Evolutionary conservation across 345 rosid genomes (phyloP).

Genomic region (Fremontodendron californicum): DNA sequence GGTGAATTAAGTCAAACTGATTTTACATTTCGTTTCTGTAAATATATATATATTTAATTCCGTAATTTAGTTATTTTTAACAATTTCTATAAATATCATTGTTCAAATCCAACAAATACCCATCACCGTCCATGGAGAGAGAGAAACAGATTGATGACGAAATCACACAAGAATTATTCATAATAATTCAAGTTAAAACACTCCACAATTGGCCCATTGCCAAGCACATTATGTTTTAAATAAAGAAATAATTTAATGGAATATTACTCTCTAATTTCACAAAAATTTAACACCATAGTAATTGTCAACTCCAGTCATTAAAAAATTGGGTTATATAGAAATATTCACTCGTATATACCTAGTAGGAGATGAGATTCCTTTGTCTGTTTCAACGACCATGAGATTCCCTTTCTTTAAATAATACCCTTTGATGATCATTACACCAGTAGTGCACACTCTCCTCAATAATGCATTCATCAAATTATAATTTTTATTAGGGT

Average conservation of each 20-base stretch:
- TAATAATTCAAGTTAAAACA: constrained; percentile 33
- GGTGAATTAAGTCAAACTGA: no score
- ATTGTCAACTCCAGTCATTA: constrained; percentile 20
- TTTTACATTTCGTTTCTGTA: no score
- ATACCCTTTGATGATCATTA: neutral
- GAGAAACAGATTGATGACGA: constrained; percentile 14
- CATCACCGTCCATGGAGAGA: constrained; percentile 9
- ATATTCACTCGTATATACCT: constrained; percentile 21
- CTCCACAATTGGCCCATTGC: constrained; percentile 17
- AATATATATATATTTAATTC: no score
- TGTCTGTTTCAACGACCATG: no score
- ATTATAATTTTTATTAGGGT: neutral
- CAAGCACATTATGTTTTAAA: neutral
- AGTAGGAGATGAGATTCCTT: neutral
- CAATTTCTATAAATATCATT: neutral
- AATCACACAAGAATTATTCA: constrained; percentile 8
- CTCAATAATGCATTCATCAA: constrained; percentile 2
- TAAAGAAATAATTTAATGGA: neutral
- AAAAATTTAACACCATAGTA: neutral
- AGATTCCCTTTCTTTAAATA: constrained; percentile 12
- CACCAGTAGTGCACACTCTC: neutral
- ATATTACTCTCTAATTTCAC: constrained; percentile 3
- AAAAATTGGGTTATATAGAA: neutral
- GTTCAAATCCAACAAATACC: neutral
- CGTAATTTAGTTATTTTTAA: neutral